Base-by-base conservation (phyloP, 768 basidiomycete species). In the Boletus reticulatus region DNA sequence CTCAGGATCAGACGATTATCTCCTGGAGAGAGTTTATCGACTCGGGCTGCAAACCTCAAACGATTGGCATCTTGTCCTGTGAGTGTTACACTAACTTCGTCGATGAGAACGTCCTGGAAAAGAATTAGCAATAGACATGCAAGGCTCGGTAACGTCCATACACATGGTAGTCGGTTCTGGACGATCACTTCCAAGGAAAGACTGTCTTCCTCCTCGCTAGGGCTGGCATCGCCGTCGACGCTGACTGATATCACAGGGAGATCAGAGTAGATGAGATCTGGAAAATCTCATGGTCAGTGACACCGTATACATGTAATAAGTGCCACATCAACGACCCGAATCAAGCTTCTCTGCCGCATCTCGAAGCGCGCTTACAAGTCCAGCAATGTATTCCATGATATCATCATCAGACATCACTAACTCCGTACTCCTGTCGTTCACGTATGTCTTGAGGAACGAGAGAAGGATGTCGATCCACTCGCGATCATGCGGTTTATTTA, bases 391-490 rank as follows among this genome's bases (percentile, higher is more conserved):
- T 32, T 73, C 73, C 12, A 75, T 53, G 52, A 77, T 76, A 61
- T 83, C 82, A 10, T 76, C 76, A 53, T 82, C 76, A 49, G 80
- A 75, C 59, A 83, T 72, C 43, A 89, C 70, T 54, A 87, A 58
- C 48, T 85, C 83, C 43, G 72, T 71, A 4, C 77, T 81, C 38
- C 72, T 63, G 60, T 81, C 81, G 31, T 83, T 84, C 17, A 84
- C 79, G 56, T 82, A 87, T 13, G 83, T 80, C 64, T 83, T 85
- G 42, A 97, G 76, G 68, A 89, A 94, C 6, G 89, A 82, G 31
- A 94, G 75, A 7, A 89, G 77, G 16, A 88, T 80, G 57, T 89
- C 84, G 20, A 91, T 80, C 92, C 92, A 95, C 65, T 94, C 91
- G 20, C 77, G 75, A 60, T 92, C 87, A 54, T 76, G 83, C 7